A percentile compares a stretch with the other conserved stretches of the same genome.
phyloP scores from a whole-genome alignment of 192 early-diverging fungal species.

The Geranomyces michiganensis region DNA sequence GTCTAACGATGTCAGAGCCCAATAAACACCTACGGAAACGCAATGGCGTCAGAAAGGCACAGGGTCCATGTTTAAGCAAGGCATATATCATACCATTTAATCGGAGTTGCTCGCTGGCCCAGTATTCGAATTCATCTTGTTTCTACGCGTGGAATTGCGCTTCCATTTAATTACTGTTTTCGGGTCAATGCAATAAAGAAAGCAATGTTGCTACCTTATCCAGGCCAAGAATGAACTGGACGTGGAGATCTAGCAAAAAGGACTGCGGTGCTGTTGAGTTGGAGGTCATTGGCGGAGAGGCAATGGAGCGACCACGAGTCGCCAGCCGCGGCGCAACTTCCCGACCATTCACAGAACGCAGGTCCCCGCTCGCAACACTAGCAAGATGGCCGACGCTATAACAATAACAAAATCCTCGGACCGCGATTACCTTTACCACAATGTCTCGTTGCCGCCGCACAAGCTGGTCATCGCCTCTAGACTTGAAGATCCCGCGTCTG shows the following conservation, averaged over 20 bases:
- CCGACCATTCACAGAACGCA: too few species aligned
- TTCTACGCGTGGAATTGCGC: slow-evolving; percentile 48
- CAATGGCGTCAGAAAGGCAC: neutral
- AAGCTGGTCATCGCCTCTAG: slow-evolving; percentile 16
- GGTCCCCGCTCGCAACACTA: too few species aligned
- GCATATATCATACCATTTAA: slow-evolving; percentile 63
- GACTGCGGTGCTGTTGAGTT: too few species aligned
- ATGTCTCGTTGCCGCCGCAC: slow-evolving; percentile 23
- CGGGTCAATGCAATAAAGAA: neutral
- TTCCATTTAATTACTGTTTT: neutral
- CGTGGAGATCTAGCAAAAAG: slow-evolving; percentile 40
- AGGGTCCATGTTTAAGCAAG: neutral
- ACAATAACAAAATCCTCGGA: slow-evolving; percentile 24
- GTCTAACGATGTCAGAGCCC: slow-evolving; percentile 85
- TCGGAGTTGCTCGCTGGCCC: slow-evolving; percentile 88
- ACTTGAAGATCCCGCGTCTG: slow-evolving; percentile 10
- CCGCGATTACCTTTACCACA: slow-evolving; percentile 23
- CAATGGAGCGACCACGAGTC: too few species aligned
- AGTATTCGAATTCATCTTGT: slow-evolving; percentile 89
- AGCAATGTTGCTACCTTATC: slow-evolving; percentile 36
- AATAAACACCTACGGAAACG: slow-evolving; percentile 67
- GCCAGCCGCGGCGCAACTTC: too few species aligned
- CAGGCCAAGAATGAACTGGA: slow-evolving; percentile 44
- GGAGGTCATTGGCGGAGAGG: too few species aligned
- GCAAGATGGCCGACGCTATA: neutral